Conservation (phyloP, 2,329 filamentous ascomycete genomes). For the Verticillium dahliae region DNA sequence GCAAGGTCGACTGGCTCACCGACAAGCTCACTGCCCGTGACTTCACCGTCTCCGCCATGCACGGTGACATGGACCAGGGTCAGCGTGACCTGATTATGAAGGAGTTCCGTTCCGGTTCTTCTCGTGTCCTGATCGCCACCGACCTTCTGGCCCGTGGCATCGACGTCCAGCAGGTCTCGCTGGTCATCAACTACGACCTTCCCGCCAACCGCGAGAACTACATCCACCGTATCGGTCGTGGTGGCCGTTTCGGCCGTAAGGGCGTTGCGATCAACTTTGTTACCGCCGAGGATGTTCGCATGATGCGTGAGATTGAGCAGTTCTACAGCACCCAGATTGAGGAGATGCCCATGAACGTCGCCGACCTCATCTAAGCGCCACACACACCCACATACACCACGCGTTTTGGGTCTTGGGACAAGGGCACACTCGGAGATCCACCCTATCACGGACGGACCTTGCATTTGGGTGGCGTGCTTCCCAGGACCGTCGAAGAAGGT, state of each 20-base stretch:
- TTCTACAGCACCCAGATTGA: conserved; percentile 99
- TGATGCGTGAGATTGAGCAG: conserved; percentile 99
- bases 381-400: conserved; percentile 5
- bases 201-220: conserved; percentile 99
- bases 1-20: conserved; percentile 99
- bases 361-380: conserved; percentile 60
- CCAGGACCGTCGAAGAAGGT: conserved; percentile 4
- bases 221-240: conserved; percentile 99
- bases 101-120: conserved; percentile 98
- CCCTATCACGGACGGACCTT: conserved; percentile 3
- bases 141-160: conserved; percentile 98
- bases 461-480: conserved; percentile 8
- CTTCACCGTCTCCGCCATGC: conserved; percentile 99
- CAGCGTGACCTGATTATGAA: conserved; percentile 99
- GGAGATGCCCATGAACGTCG: conserved; percentile 98
- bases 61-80: conserved; percentile 97
- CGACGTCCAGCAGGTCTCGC: conserved; percentile 97
- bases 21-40: conserved; percentile 98
- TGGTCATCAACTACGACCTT: conserved; percentile 99
- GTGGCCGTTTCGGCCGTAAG: conserved; percentile 99
- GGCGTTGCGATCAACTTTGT: conserved; percentile 99
- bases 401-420: conserved; percentile 3
- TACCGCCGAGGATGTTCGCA: conserved; percentile 96
- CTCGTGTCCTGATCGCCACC: conserved; percentile 96
- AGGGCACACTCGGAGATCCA: conserved; percentile 5